Evolutionary conservation across 1,139 yeast species (phyloP).

Genomic region (Lodderomyces pseudojiufengensis): DNA sequence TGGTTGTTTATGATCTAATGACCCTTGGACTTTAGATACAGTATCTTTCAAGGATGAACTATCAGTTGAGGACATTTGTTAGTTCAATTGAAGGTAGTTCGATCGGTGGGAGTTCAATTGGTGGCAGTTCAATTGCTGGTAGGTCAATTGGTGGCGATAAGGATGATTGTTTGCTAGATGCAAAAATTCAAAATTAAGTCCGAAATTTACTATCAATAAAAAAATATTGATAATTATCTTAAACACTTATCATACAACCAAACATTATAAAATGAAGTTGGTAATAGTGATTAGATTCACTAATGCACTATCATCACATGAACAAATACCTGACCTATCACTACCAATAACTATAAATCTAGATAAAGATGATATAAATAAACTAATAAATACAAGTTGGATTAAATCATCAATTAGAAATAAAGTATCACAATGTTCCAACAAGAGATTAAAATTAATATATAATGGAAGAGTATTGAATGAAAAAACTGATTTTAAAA

Average conservation of each 20-base stretch:
- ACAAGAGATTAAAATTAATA: conserved; percentile 63
- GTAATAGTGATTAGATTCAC: conserved; percentile 31
- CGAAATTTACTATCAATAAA: background rate
- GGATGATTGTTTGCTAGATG: too few relatives aligned
- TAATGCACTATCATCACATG: conserved; percentile 21
- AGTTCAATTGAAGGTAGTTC: too few relatives aligned
- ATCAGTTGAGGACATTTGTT: too few relatives aligned
- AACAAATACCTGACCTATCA: conserved; percentile 25
- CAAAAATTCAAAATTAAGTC: too few relatives aligned
- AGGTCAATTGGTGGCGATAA: background rate
- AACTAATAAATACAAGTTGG: conserved; percentile 28
- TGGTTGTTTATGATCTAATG: conserved; percentile 8
- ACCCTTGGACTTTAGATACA: conserved; percentile 14
- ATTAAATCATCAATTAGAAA: conserved; percentile 25
- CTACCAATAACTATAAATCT: conserved; percentile 29
- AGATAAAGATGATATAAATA: conserved; percentile 32
- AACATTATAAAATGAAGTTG: conserved; percentile 15
- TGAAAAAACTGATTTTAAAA: conserved; percentile 52
- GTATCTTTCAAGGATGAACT: conserved; percentile 7
- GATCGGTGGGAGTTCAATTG: too few relatives aligned
- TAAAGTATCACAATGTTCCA: conserved; percentile 24
- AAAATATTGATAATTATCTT: background rate
- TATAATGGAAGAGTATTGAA: conserved; percentile 70
- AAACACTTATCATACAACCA: background rate
- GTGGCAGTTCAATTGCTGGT: too few relatives aligned